Conservation (phyloP, 2,329 filamentous ascomycete genomes). For the Aspergillus spinulosporus region DNA sequence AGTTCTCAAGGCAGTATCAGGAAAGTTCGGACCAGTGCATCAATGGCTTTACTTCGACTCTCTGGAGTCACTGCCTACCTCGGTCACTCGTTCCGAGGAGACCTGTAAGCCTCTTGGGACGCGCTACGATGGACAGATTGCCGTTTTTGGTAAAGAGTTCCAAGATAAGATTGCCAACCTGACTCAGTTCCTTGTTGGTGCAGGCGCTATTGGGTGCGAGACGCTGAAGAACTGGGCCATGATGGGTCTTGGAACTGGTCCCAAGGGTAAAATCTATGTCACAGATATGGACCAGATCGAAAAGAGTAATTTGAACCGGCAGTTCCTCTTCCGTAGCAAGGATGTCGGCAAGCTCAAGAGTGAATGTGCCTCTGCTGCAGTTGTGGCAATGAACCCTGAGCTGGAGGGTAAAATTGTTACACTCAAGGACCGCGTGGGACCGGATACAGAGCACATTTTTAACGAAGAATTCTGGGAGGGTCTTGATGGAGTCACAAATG, state of each 20-base stretch:
- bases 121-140: constrained; percentile 95
- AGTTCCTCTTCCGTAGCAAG: constrained; percentile 90
- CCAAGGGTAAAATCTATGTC: constrained; percentile 83
- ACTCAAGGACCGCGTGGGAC: constrained; percentile 84
- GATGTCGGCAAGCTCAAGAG: constrained; percentile 98
- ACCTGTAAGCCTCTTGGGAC: constrained; percentile 80
- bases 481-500: constrained; percentile 92
- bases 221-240: constrained; percentile 99
- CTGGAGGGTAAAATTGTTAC: constrained; percentile 81
- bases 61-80: constrained; percentile 85
- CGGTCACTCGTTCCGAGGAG: constrained; percentile 74
- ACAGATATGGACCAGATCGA: constrained; percentile 99
- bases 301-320: constrained; percentile 96
- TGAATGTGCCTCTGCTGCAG: constrained; percentile 85
- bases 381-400: constrained; percentile 93
- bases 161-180: constrained; percentile 91
- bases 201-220: constrained; percentile 95
- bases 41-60: constrained; percentile 99
- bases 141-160: constrained; percentile 89
- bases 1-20: constrained; percentile 92
- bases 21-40: constrained; percentile 93
- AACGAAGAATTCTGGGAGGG: constrained; percentile 87
- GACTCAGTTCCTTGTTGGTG: constrained; percentile 91
- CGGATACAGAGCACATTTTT: constrained; percentile 91
- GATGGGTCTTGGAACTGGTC: constrained; percentile 89